Evolutionary conservation across 371 early-diverging fungal genomes (phyloP).

Genomic region (Apophysomyces ossiformis): DNA sequence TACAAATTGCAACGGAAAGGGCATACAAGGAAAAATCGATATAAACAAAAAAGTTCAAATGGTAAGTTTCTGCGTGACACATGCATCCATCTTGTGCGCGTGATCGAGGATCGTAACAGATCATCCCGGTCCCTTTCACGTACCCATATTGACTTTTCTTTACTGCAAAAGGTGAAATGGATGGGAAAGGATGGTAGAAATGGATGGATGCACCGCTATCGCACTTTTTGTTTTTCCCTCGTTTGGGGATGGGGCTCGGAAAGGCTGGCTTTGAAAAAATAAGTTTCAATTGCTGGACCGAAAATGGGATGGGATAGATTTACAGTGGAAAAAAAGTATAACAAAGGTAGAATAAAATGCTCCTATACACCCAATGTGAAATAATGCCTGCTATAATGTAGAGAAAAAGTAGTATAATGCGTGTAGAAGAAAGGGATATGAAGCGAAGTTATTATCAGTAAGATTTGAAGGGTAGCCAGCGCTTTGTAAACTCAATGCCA

Average conservation of each 20-base stretch:
- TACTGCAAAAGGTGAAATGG: slow-evolving; percentile 5
- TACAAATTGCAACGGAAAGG: neutral
- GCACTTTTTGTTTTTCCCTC: neutral
- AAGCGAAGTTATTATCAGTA: slow-evolving; percentile 9
- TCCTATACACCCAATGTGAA: neutral
- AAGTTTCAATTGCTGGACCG: neutral
- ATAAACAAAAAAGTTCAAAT: neutral
- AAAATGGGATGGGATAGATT: neutral
- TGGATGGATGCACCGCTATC: slow-evolving; percentile 7
- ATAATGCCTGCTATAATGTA: neutral
- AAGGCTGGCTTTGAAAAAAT: neutral
- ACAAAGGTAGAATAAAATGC: neutral
- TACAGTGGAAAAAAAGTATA: slow-evolving; percentile 1
- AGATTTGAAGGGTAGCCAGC: slow-evolving; percentile 15
- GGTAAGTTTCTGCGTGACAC: slow-evolving; percentile 6
- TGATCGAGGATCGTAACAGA: slow-evolving; percentile 2
- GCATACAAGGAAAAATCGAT: neutral
- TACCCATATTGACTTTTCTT: slow-evolving; percentile 7
- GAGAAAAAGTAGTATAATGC: neutral
- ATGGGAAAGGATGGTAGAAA: slow-evolving; percentile 3
- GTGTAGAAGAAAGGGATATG: neutral
- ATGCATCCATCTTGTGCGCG: slow-evolving; percentile 4
- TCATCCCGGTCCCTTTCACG: neutral
- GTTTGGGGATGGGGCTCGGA: neutral
- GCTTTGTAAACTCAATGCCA: slow-evolving; percentile 24